Conservation (phyloP, 1,284 basidiomycete species). For the Ceratobasidium sp. region DNA sequence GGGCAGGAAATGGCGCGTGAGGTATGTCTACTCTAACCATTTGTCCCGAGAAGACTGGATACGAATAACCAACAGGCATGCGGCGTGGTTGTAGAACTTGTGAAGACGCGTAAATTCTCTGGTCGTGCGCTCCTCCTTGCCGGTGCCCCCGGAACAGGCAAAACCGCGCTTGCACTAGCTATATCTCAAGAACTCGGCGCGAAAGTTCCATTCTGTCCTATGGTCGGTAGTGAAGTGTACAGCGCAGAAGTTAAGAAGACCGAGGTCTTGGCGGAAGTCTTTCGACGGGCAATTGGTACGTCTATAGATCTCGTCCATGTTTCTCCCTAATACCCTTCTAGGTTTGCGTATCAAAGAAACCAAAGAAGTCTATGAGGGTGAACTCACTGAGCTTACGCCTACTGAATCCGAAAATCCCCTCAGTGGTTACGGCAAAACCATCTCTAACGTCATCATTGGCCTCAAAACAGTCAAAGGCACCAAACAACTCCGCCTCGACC, state of each 20-base stretch:
- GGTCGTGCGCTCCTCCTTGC: conserved; percentile 89
- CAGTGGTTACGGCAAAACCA: conserved; percentile 98
- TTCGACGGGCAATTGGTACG: conserved; percentile 95
- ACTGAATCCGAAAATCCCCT: conserved; percentile 96
- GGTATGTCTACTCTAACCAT: conserved; percentile 63
- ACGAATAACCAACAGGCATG: conserved; percentile 72
- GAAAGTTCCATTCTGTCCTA: conserved; percentile 98
- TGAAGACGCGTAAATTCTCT: conserved; percentile 92
- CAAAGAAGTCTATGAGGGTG: conserved; percentile 98
- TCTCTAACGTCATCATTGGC: conserved; percentile 96
- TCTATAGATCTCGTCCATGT: conserved; percentile 25
- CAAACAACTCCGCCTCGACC: conserved; percentile 95
- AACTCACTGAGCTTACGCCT: conserved; percentile 97
- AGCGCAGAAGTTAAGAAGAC: conserved; percentile 99
- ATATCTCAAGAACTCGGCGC: conserved; percentile 94
- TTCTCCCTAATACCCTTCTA: conserved; percentile 56
- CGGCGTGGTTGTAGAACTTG: conserved; percentile 90
- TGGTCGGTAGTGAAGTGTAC: conserved; percentile 98
- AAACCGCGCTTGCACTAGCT: conserved; percentile 95
- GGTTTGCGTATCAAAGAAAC: conserved; percentile 97
- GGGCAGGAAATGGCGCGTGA: conserved; percentile 93
- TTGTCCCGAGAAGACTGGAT: background rate
- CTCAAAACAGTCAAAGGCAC: conserved; percentile 99
- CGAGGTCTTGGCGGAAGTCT: conserved; percentile 96
- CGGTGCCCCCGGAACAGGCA: conserved; percentile 93